Evolutionary conservation across 768 basidiomycete species (phyloP).

Genomic region (Boletus tomentosulus): DNA sequence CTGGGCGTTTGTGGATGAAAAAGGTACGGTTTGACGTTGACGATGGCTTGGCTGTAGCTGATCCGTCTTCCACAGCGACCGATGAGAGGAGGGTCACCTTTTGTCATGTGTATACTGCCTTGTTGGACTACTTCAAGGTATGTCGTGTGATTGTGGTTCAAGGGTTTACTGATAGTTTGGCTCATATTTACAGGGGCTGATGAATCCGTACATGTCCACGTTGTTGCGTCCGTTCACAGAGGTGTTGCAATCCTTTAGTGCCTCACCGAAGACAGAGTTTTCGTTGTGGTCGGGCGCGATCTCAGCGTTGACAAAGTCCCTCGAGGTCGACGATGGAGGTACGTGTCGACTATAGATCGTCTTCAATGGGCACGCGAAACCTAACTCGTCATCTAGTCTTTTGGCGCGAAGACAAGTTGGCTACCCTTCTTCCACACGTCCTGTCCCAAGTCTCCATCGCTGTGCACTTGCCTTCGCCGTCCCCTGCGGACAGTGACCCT

Average conservation of each 20-base stretch:
- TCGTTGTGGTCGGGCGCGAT: constrained; percentile 64
- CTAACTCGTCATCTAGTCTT: constrained; percentile 48
- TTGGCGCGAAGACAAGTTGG: constrained; percentile 84
- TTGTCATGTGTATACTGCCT: constrained; percentile 62
- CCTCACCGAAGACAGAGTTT: constrained; percentile 30
- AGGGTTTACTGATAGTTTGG: not conserved
- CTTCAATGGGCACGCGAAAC: not conserved
- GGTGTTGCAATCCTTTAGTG: constrained; percentile 49
- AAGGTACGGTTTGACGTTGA: constrained; percentile 34
- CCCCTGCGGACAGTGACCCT: not conserved
- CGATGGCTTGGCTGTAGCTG: not conserved
- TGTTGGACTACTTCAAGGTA: constrained; percentile 90
- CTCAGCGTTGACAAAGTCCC: constrained; percentile 59
- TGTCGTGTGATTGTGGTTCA: constrained; percentile 3
- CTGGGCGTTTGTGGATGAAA: constrained; percentile 78
- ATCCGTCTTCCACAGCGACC: constrained; percentile 14
- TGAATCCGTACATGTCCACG: constrained; percentile 89
- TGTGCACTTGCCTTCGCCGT: constrained; percentile 24
- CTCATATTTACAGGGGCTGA: constrained; percentile 52
- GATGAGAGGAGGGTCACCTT: constrained; percentile 63
- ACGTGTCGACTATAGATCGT: constrained; percentile 18
- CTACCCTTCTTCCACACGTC: constrained; percentile 54
- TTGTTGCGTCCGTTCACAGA: constrained; percentile 64
- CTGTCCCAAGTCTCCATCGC: constrained; percentile 63
- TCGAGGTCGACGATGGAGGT: constrained; percentile 81